Conservation (phyloP, 768 basidiomycete genomes). For the Mycena pura region DNA sequence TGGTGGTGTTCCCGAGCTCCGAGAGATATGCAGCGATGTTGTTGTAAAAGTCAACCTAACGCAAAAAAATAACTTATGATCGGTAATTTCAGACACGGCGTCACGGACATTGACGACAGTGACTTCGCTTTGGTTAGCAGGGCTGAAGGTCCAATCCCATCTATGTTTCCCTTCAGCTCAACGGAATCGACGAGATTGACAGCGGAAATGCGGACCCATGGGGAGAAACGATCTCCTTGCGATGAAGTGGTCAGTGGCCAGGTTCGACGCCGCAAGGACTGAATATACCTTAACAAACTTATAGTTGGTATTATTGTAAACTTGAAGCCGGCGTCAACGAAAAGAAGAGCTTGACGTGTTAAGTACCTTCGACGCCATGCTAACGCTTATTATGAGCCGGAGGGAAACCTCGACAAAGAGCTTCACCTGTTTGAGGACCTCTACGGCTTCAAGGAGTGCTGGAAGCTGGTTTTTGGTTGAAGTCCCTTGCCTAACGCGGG, state of each 20-base stretch:
- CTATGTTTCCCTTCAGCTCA: background rate
- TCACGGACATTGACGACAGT: slow-evolving; percentile 24
- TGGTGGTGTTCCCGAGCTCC: slow-evolving; percentile 26
- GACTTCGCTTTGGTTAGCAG: slow-evolving; percentile 24
- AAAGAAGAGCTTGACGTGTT: background rate
- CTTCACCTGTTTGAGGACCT: slow-evolving; percentile 18
- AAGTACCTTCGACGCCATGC: slow-evolving; percentile 22
- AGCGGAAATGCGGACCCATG: slow-evolving; percentile 5
- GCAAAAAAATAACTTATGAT: background rate
- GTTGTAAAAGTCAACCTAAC: slow-evolving; percentile 26
- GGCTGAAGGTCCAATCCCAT: slow-evolving; percentile 24
- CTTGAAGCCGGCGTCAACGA: background rate
- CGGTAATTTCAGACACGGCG: background rate
- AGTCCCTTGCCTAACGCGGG: slow-evolving; percentile 8
- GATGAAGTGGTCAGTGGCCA: background rate
- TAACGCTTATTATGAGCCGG: background rate
- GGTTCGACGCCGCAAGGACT: no score
- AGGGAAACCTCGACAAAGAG: background rate
- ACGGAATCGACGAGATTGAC: background rate
- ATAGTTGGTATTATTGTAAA: slow-evolving; percentile 27
- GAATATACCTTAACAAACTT: slow-evolving; percentile 18
- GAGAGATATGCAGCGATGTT: slow-evolving; percentile 24
- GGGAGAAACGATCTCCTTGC: slow-evolving; percentile 26
- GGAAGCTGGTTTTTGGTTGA: slow-evolving; percentile 23
- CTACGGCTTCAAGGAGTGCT: slow-evolving; percentile 23